These are phyloP conservation scores for Lactifluus piperatus DNA, from an alignment of 768 basidiomycete species.

Conservation along the genomic window DNA sequence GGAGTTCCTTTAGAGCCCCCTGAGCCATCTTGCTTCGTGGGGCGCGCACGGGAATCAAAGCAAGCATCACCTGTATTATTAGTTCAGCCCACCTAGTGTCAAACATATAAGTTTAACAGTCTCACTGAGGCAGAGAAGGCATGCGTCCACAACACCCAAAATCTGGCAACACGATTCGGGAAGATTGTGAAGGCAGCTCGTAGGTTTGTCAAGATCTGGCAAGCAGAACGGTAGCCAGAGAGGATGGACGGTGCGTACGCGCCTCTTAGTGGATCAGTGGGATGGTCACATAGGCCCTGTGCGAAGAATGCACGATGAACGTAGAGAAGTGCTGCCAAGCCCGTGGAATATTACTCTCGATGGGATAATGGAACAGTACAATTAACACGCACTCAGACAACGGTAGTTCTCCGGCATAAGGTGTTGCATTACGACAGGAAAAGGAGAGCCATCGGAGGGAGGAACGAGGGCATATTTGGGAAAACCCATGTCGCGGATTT, in stretches of 20 bases:
- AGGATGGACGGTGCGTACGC: conserved; percentile 14
- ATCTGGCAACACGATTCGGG: conserved; percentile 11
- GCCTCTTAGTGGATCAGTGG: conserved; percentile 47
- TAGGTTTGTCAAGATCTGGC: conserved; percentile 9
- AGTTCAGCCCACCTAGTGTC: not conserved
- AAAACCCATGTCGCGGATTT: conserved; percentile 52
- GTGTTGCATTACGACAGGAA: conserved; percentile 59
- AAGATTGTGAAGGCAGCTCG: conserved; percentile 2
- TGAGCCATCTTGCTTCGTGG: conserved; percentile 57
- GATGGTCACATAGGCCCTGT: conserved; percentile 56
- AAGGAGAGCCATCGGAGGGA: conserved; percentile 39
- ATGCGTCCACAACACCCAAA: conserved; percentile 19
- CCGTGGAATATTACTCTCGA: not conserved
- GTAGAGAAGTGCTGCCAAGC: conserved; percentile 53
- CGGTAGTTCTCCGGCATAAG: conserved; percentile 72
- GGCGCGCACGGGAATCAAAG: conserved; percentile 67
- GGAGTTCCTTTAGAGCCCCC: conserved; percentile 60
- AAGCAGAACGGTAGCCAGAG: conserved; percentile 17
- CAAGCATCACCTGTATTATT: conserved; percentile 50
- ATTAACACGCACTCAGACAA: conserved; percentile 45
- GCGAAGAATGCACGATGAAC: conserved; percentile 73
- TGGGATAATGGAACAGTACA: not conserved
- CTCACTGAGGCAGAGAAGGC: conserved; percentile 15
- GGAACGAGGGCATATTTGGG: conserved; percentile 51
- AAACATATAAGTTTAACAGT: not conserved